Base-by-base conservation (phyloP, 2,329 filamentous ascomycete genomes). In the Pseudocercospora crystallina region DNA sequence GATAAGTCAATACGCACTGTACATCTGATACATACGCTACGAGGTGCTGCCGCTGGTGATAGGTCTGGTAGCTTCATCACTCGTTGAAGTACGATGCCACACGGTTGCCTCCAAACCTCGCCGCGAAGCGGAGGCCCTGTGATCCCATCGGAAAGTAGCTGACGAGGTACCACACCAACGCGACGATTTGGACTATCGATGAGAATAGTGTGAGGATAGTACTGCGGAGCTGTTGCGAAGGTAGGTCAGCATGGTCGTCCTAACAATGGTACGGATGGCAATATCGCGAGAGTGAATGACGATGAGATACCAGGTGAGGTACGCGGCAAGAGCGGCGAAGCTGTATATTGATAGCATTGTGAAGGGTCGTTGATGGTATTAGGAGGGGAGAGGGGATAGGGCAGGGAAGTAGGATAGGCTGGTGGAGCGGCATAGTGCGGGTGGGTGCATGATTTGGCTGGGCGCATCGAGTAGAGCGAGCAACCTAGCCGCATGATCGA, bases 131-230 rank as follows among this genome's bases (percentile, higher is more conserved):
- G 59, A 99, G 75, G 36, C 94, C 90, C 48, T 86, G 88, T 50
- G 88, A 89, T 35, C 94, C 94, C 91, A 97, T 96, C 20, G 94
- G 94, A 65, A 97, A 97, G 72, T 99, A 99, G 73, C 89, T 95
- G 71, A 97, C 85, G 40, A 96, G 79, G 73, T 97, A 97, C 92
- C 92, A 97, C 40, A 89, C 59, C 58, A 97, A 77, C 57, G 87
- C 88, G 46, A 85, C 84, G 47, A 97, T 78, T 70, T 99, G 94
- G 61, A 91, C 75, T 53, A 96, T 79, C 55, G 89, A 85, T 15
- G 90, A 87, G 57, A 96, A 76, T 47, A 97, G 77, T 12, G 94
- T 97, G 58, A 97, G 82, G 56, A 95, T 73, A 35, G 88, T 90
- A 68, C 80, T 92, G 69, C 87, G 87, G 59, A 95, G 84, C 90